Conservation (phyloP, 495 filamentous ascomycete species). For the Lophiotrema nucula region DNA sequence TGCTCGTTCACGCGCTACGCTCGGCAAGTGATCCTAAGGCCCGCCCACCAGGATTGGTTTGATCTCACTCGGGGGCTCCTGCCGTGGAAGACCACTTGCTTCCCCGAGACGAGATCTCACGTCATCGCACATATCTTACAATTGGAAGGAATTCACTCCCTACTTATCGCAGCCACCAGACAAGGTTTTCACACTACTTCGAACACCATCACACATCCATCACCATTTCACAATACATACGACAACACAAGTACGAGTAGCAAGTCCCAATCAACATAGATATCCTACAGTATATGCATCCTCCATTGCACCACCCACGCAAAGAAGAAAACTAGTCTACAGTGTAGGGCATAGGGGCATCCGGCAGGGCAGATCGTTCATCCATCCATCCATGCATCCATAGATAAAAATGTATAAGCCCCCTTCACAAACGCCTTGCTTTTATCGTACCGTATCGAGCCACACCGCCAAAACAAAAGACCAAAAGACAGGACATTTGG, state of each 20-base stretch:
- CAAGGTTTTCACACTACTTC: no score
- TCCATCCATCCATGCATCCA: background rate
- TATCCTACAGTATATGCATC: conserved; percentile 12
- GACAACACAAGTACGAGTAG: background rate
- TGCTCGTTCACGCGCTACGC: no score
- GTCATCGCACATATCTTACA: no score
- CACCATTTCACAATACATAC: background rate
- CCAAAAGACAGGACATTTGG: background rate
- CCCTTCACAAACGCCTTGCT: conserved; percentile 8
- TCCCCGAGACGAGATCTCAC: no score
- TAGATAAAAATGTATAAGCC: background rate
- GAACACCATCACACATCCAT: background rate
- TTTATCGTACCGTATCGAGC: background rate
- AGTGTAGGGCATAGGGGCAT: background rate
- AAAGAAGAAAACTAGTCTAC: background rate
- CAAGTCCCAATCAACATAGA: background rate
- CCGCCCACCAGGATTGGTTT: no score
- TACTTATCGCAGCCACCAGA: no score
- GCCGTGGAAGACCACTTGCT: no score
- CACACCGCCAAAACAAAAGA: background rate
- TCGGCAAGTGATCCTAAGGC: no score
- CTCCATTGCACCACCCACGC: background rate
- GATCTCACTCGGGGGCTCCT: no score
- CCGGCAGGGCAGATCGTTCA: background rate
- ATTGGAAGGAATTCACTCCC: no score